Base-by-base conservation (phyloP, 345 rosid genomes). In the Pistacia vera region DNA sequence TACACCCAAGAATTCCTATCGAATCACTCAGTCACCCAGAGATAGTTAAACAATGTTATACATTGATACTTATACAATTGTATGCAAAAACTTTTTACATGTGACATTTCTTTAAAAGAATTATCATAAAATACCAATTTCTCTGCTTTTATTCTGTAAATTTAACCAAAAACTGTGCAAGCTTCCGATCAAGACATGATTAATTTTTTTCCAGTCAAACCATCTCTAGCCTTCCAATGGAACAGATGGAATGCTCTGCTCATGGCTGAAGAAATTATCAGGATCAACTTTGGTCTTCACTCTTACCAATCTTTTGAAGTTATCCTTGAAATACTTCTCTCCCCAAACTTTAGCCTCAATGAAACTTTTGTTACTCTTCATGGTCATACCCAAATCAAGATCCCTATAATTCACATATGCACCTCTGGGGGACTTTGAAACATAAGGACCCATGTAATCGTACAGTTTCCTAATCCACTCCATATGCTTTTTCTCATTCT, bases 251-350 rank as follows among this genome's bases (percentile, higher is more conserved):
- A 62, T 62, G 64, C 64, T 61, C 1, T 61, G 64, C 38, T 61
- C 64, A 28, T 61, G 64, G 8, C 38, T 61, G 36, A 61, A 61
- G 7, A 61, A 61, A 36, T 61, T 61, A 61, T 61, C 64, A 0
- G 64, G 64, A 61, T 61, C 64, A 61, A 61, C 64, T 25, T 61
- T 11, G 13, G 64, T 28, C 64, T 61, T 61, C 64, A 61, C 64
- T 4, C 3, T 28, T 11, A 61, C 38, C 64, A 61, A 61, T 61
- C 64, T 61, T 36, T 61, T 2, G 64, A 61, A 30, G 18, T 61
- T 61, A 28, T 30, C 13, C 64, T 61, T 61, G 17, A 61, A 61
- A 61, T 61, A 61, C 44, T 62, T 33, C 9, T 17, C 18, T 13
- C 66, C 66, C 66, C 66, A 62, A 62, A 9, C 44, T 12, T 3